Evolutionary conservation across 1,139 yeast species (phyloP).

Genomic region (Geotrichum phurueaensis): DNA sequence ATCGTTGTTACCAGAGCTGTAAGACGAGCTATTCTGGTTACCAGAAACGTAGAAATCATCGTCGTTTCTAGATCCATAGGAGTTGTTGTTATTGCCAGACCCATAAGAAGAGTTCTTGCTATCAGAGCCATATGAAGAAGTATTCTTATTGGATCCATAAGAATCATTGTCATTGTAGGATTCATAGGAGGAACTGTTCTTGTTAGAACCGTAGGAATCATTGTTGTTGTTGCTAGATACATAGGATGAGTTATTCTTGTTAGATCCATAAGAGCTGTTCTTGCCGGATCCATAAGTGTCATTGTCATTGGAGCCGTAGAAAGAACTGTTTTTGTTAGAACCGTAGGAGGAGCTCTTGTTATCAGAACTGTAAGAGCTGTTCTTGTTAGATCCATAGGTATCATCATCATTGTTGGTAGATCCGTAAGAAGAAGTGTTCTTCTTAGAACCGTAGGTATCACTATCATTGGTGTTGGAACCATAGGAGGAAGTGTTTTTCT

Average conservation of each 20-base stretch:
- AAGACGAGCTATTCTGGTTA: not conserved
- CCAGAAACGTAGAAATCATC: no score
- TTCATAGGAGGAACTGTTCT: constrained; percentile 11
- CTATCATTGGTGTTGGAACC: constrained; percentile 21
- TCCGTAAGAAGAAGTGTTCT: constrained; percentile 28
- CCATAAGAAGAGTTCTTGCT: not conserved
- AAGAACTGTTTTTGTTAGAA: constrained; percentile 17
- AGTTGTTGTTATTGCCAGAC: constrained; percentile 16
- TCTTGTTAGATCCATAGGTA: constrained; percentile 8
- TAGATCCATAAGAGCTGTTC: constrained; percentile 1
- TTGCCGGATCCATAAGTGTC: not conserved
- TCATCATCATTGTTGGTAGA: constrained; percentile 21
- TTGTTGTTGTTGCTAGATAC: constrained; percentile 21
- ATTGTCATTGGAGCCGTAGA: not conserved
- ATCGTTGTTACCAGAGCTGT: not conserved
- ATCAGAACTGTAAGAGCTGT: no score
- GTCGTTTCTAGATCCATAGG: not conserved
- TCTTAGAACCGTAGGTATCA: constrained; percentile 16
- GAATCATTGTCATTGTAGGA: constrained; percentile 21
- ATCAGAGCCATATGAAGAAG: not conserved
- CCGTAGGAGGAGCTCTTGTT: constrained; percentile 34
- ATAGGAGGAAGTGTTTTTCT: constrained; percentile 22
- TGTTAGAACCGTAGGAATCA: constrained; percentile 17
- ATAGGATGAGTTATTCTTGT: constrained; percentile 22
- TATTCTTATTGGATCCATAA: constrained; percentile 26